Percentiles rank a stretch among this genome's conserved stretches.
These are phyloP conservation scores for Mollisia scopiformis DNA, from an alignment of 2,329 filamentous ascomycete species.

Conservation along the genomic window DNA sequence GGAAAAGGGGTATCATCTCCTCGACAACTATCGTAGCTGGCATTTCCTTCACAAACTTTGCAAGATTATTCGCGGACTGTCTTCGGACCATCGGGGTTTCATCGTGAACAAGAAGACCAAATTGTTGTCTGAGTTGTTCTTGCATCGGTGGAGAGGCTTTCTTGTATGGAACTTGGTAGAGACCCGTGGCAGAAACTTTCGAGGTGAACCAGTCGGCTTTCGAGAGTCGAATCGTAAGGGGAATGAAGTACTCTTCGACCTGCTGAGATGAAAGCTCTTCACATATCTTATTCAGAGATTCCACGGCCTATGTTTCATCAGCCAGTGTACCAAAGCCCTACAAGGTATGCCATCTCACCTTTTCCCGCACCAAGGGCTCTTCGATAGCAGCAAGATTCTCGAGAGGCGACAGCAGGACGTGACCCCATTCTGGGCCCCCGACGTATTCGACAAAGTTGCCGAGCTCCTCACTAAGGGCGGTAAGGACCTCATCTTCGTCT, in stretches of 20 bases:
- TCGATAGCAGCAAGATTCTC: conserved; percentile 99
- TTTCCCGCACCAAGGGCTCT: conserved; percentile 95
- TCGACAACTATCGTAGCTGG: conserved; percentile 87
- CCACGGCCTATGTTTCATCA: conserved; percentile 72
- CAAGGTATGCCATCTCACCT: conserved; percentile 60
- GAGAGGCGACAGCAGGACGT: conserved; percentile 93
- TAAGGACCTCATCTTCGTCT: conserved; percentile 97
- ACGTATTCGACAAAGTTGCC: conserved; percentile 98
- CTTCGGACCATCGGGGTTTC: conserved; percentile 99
- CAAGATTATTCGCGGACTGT: conserved; percentile 93
- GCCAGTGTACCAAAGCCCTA: neutral
- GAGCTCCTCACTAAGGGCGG: conserved; percentile 94
- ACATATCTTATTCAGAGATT: conserved; percentile 99
- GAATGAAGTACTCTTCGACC: conserved; percentile 97
- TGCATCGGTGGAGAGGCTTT: conserved; percentile 88
- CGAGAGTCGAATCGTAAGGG: conserved; percentile 90
- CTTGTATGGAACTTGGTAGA: conserved; percentile 91
- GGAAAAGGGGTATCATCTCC: conserved; percentile 98
- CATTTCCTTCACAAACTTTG: conserved; percentile 98
- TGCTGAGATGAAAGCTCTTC: conserved; percentile 86
- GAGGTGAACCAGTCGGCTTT: conserved; percentile 99
- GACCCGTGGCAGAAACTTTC: conserved; percentile 95
- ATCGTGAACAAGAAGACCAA: conserved; percentile 91
- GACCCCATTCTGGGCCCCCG: conserved; percentile 88
- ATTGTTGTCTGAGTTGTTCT: conserved; percentile 89